Conservation (phyloP, 768 basidiomycete species). For the Amanita thiersii region DNA sequence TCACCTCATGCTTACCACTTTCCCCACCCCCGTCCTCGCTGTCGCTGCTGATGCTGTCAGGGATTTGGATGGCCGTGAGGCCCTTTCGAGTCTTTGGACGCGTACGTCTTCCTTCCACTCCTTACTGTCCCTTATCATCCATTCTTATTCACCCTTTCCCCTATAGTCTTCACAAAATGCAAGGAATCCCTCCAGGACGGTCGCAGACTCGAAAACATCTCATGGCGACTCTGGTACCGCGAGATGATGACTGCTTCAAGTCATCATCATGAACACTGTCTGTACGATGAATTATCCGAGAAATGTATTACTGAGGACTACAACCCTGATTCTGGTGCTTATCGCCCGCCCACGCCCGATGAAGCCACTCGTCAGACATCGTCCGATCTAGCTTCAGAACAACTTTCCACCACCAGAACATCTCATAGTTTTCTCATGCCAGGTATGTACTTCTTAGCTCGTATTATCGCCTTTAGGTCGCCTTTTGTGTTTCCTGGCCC, state of each 20-base stretch:
- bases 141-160: neutral
- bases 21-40: constrained; percentile 60
- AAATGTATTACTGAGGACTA: constrained; percentile 3
- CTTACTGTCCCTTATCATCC: constrained; percentile 3
- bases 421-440: too few species aligned
- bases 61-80: constrained; percentile 62
- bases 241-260: constrained; percentile 31
- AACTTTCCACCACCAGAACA: too few species aligned
- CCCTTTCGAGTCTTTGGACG: constrained; percentile 60
- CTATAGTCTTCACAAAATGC: constrained; percentile 76
- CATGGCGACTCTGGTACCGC: constrained; percentile 80
- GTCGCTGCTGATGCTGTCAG: constrained; percentile 58
- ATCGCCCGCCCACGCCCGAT: constrained; percentile 14
- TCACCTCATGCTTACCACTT: constrained; percentile 39
- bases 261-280: constrained; percentile 7
- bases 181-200: constrained; percentile 75
- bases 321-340: constrained; percentile 9
- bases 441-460: constrained; percentile 4
- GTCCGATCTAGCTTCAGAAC: neutral
- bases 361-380: constrained; percentile 1
- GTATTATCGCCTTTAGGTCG: neutral
- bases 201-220: constrained; percentile 77
- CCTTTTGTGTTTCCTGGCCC: neutral
- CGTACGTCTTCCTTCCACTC: constrained; percentile 31
- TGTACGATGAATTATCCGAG: constrained; percentile 11